Evolutionary conservation across 768 basidiomycete species (phyloP).

Genomic region (Leccinum incarnatum): DNA sequence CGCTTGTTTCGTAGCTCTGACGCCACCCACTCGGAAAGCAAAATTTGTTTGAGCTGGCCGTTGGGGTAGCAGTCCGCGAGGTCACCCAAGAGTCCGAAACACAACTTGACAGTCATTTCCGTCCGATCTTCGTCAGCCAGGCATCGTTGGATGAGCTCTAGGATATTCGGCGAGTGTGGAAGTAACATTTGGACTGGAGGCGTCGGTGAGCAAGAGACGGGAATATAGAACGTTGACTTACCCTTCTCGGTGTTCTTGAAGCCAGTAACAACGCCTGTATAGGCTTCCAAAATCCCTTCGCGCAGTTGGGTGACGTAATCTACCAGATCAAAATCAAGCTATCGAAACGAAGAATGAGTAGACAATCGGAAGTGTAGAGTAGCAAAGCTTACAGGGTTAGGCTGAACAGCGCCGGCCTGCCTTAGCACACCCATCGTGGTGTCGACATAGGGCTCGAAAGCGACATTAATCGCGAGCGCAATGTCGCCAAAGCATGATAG

Average conservation of each 20-base stretch:
- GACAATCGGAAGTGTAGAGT: background rate
- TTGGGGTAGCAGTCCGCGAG: conserved; percentile 84
- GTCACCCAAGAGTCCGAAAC: conserved; percentile 88
- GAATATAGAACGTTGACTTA: conserved; percentile 23
- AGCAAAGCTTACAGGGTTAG: conserved; percentile 68
- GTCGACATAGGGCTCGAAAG: conserved; percentile 85
- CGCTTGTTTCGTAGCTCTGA: conserved; percentile 69
- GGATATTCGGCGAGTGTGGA: conserved; percentile 66
- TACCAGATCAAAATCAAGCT: conserved; percentile 85
- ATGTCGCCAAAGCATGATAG: conserved; percentile 96
- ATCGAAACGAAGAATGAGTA: conserved; percentile 7
- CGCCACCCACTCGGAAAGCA: conserved; percentile 80
- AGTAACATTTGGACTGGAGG: conserved; percentile 41
- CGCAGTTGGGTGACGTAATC: conserved; percentile 90
- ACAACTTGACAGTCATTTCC: conserved; percentile 70
- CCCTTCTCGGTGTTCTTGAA: conserved; percentile 83
- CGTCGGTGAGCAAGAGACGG: background rate
- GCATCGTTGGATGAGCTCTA: conserved; percentile 79
- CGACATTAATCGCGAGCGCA: conserved; percentile 83
- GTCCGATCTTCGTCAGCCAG: conserved; percentile 79
- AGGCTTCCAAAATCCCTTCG: conserved; percentile 96
- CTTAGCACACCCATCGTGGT: conserved; percentile 88
- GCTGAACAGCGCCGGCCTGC: conserved; percentile 86
- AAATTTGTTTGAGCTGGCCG: conserved; percentile 75
- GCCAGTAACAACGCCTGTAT: conserved; percentile 90